Evolutionary conservation across 805 yeast genomes (phyloP).

Genomic region (Suhomyces tanzawaensis): DNA sequence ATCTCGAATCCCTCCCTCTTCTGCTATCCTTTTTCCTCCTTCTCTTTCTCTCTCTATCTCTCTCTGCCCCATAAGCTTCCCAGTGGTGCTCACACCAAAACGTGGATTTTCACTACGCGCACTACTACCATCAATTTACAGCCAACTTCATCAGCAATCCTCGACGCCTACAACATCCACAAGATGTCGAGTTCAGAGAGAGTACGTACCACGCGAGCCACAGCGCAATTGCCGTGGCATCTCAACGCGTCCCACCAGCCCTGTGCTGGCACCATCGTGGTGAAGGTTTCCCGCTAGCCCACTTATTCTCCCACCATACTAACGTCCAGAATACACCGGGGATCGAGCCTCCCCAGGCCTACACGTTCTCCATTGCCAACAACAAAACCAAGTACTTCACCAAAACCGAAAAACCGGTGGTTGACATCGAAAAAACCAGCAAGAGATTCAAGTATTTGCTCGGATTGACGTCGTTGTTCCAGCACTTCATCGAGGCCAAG

Average conservation of each 20-base stretch:
- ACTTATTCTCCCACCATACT: not conserved
- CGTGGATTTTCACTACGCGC: not conserved
- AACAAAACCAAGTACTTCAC: conserved; percentile 27
- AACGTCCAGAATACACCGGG: not conserved
- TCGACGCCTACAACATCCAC: no score
- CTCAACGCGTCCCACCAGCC: no score
- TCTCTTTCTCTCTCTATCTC: not conserved
- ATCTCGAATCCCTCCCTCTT: no score
- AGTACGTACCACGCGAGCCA: not conserved
- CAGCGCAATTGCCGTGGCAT: no score
- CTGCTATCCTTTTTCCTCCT: not conserved
- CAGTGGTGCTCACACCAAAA: no score
- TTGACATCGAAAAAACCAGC: conserved; percentile 59
- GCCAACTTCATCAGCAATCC: no score
- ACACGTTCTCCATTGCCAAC: conserved; percentile 2
- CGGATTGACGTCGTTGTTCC: conserved; percentile 63
- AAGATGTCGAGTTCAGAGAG: not conserved
- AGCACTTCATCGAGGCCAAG: conserved; percentile 64
- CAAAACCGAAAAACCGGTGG: conserved; percentile 32
- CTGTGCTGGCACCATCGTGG: no score
- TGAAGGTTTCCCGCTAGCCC: not conserved
- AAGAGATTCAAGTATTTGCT: conserved; percentile 65
- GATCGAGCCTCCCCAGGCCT: not conserved
- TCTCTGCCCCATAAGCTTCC: no score
- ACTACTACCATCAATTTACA: no score